These are phyloP conservation scores for Arthrobotrys musiformis DNA, from an alignment of 2,329 filamentous ascomycete genomes.

Conservation along the genomic window DNA sequence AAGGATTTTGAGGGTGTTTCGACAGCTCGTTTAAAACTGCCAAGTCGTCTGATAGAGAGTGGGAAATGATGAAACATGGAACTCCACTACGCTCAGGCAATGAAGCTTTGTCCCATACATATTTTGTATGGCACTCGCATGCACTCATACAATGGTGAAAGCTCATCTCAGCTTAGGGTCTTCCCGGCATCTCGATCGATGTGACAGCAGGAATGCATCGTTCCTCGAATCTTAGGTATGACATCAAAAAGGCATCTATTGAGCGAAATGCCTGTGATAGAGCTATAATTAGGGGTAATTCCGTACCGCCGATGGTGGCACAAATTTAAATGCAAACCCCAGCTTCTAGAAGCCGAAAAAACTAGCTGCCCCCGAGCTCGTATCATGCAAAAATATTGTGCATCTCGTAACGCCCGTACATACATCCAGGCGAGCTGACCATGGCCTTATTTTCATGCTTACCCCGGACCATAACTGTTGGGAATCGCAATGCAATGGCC, in stretches of 20 bases:
- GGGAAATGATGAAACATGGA: conserved; percentile 29
- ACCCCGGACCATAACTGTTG: conserved; percentile 40
- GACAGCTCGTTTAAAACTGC: conserved; percentile 45
- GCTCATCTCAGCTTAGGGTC: too few relatives aligned
- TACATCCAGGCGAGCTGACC: background rate
- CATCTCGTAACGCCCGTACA: conserved; percentile 19
- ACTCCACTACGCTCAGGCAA: conserved; percentile 15
- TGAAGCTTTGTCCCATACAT: background rate
- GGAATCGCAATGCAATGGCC: conserved; percentile 29
- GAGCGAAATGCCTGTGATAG: background rate
- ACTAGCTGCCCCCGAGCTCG: conserved; percentile 1
- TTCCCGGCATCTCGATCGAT: background rate
- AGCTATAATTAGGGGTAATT: background rate
- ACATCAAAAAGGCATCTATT: background rate
- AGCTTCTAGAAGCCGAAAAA: conserved; percentile 33
- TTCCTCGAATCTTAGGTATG: background rate
- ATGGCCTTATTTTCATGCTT: background rate
- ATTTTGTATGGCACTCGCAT: too few relatives aligned
- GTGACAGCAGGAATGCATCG: background rate
- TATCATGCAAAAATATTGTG: conserved; percentile 5
- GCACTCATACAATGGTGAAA: too few relatives aligned
- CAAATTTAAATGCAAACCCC: background rate
- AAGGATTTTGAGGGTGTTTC: conserved; percentile 1
- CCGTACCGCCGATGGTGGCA: conserved; percentile 11
- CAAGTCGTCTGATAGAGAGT: conserved; percentile 43